These are phyloP conservation scores for Candida oleophila DNA, from an alignment of 805 yeast species.

Conservation along the genomic window DNA sequence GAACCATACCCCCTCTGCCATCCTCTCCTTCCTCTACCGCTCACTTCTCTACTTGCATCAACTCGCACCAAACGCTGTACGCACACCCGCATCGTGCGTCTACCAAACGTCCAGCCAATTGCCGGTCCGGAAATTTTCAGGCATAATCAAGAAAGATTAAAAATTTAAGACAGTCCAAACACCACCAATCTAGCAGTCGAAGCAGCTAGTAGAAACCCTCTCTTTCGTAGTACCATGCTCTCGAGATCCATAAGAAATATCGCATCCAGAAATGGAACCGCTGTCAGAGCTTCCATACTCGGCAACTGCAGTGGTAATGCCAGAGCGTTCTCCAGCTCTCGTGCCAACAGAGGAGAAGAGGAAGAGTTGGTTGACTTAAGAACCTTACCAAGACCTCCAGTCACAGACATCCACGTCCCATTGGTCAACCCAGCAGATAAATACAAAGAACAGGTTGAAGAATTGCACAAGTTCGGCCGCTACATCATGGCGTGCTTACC, in stretches of 20 bases:
- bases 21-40: background rate
- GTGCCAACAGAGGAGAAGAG: constrained; percentile 3
- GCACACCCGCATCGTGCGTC: background rate
- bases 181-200: no score
- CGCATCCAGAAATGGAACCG: constrained; percentile 1
- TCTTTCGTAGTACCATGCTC: constrained; percentile 2
- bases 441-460: constrained; percentile 63
- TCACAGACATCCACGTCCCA: constrained; percentile 39
- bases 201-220: no score
- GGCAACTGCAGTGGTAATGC: background rate
- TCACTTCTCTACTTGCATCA: background rate
- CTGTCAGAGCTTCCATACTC: background rate
- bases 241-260: constrained; percentile 2
- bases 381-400: constrained; percentile 37
- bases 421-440: constrained; percentile 77
- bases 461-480: constrained; percentile 77
- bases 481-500: constrained; percentile 79
- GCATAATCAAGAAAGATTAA: background rate
- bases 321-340: background rate
- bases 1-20: background rate
- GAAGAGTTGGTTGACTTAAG: constrained; percentile 35
- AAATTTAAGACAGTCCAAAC: background rate
- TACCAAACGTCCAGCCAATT: constrained; percentile 2
- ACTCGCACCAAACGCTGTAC: background rate
- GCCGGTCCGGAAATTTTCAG: constrained; percentile 1